These are phyloP conservation scores for Colletotrichum sp. DNA, from an alignment of 2,329 filamentous ascomycete genomes.

Conservation along the genomic window DNA sequence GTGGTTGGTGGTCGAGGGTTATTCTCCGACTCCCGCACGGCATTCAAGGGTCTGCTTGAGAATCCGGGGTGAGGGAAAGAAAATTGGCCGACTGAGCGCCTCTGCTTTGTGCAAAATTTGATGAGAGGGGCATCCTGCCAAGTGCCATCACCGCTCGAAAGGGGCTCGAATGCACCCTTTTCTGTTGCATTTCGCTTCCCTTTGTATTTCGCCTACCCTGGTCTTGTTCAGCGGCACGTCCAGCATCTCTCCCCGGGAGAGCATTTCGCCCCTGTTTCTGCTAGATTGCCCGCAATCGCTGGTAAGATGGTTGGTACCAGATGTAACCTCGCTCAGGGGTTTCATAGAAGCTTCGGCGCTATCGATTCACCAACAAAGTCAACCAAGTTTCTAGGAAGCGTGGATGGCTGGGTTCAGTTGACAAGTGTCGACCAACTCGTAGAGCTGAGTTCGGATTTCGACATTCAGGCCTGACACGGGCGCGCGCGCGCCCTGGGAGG, in stretches of 20 bases:
- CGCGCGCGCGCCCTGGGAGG: background rate
- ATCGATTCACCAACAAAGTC: constrained; percentile 1
- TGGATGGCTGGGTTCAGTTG: background rate
- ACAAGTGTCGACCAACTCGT: background rate
- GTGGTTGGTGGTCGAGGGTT: background rate
- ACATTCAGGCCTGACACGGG: background rate
- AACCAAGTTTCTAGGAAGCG: background rate
- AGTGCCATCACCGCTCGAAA: constrained; percentile 1
- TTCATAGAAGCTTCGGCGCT: constrained; percentile 9
- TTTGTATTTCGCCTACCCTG: constrained; percentile 15
- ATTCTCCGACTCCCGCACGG: constrained; percentile 12
- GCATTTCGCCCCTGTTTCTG: background rate
- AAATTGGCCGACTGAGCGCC: background rate
- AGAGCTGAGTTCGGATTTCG: background rate
- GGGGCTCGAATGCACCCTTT: background rate
- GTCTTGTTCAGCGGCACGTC: background rate
- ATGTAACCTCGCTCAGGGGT: constrained; percentile 4
- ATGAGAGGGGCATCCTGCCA: background rate
- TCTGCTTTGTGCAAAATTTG: background rate
- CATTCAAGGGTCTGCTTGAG: background rate
- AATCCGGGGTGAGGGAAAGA: background rate
- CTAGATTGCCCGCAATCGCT: background rate
- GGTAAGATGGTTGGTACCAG: background rate
- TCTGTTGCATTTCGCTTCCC: constrained; percentile 9
- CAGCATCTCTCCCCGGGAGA: background rate